A percentile compares a stretch with the other conserved stretches of the same genome.
Evolutionary conservation across 2,329 filamentous ascomycete species (phyloP).

Genomic region (Hymenoscyphus linearis): DNA sequence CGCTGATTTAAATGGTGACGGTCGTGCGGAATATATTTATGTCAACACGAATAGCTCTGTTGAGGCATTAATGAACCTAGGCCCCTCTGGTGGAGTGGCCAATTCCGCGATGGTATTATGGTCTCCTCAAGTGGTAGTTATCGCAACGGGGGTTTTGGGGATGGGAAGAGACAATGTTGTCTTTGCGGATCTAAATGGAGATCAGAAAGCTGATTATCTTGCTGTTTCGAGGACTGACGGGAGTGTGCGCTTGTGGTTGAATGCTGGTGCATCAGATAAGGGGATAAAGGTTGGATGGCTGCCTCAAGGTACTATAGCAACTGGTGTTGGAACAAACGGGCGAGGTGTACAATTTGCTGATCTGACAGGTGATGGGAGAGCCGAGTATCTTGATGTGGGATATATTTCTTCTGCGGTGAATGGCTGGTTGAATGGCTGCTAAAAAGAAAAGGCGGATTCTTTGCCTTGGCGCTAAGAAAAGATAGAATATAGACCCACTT

Average conservation of each 20-base stretch:
- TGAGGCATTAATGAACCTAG: constrained; percentile 1
- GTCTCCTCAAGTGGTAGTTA: not conserved
- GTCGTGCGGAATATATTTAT: constrained; percentile 7
- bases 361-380: constrained; percentile 11
- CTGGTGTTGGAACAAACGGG: constrained; percentile 6
- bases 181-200: constrained; percentile 10
- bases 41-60: not conserved
- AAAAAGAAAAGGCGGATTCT: too few relatives aligned
- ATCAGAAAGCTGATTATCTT: constrained; percentile 11
- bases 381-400: constrained; percentile 9
- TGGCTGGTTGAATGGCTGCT: not conserved
- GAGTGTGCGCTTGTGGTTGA: constrained; percentile 14
- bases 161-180: not conserved
- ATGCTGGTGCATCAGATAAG: constrained; percentile 6
- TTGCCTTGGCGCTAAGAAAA: too few relatives aligned
- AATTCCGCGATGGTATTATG: not conserved
- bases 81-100: not conserved
- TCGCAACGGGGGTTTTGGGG: constrained; percentile 3
- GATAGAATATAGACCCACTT: too few relatives aligned
- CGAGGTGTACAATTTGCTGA: constrained; percentile 9
- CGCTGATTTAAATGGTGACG: constrained; percentile 10
- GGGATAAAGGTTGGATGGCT: constrained; percentile 1
- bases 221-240: constrained; percentile 1
- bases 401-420: not conserved
- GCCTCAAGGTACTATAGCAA: constrained; percentile 5